Evolutionary conservation across 2,329 filamentous ascomycete genomes (phyloP), one percentile per base, ranked within the genome.

Genomic region (Sphaerulina musiva): DNA sequence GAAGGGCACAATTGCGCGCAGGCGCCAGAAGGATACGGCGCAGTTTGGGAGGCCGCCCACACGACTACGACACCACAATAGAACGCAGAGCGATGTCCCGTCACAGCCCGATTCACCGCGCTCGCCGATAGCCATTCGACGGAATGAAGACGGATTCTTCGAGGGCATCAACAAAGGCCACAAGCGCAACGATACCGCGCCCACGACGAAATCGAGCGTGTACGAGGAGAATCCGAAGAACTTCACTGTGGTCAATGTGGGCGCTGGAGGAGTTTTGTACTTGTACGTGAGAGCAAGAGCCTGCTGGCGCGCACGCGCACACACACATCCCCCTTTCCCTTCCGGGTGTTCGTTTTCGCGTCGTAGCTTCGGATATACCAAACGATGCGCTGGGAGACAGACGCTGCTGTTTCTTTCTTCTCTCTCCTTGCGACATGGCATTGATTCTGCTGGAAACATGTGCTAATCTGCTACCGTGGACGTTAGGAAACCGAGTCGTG

Each of bases 171-270:
- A 55, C 7, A 48, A 55, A 42, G 53, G 53, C 20, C 52, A 62
- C 53, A 52, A 51, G 47, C 56, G 59, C 26, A 51, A 46, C 42
- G 58, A 58, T 14, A 60, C 58, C 5, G 56, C 51, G 31, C 59
- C 51, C 14, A 60, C 51, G 20, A 40, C 54, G n/a, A 61, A 54
- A 53, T 56, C 55, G 57, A 61, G 48, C 48, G 48, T 58, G 23
- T 59, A 63, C 41, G 64, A 64, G 23, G 58, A 62, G 9, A 59
- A 49, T 42, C 56, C 64, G 20, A 67, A 71, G 53, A 70, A 73
- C 53, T 76, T 76, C 63, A 75, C 74, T 2, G 74, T 77, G 29
- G 72, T 70, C 31, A 76, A 76, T 62, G 71, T 77, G 47, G 69
- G 68, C 14, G 71, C 74, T 62, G 71, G 74, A 66, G 75, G 74